Conservation (phyloP, 371 early-diverging fungal species). For the Funneliformis caledonium region DNA sequence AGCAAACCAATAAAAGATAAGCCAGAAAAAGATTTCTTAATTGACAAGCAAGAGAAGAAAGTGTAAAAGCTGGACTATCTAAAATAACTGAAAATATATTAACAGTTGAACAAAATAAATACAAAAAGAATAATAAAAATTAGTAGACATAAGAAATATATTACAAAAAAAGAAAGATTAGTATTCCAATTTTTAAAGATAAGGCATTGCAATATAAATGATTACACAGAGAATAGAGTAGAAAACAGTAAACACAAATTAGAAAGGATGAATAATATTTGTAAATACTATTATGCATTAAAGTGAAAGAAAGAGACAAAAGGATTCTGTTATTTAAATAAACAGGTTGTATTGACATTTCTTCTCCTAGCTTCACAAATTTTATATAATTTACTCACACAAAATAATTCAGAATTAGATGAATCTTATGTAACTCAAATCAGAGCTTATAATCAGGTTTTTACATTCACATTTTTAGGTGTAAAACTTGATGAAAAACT, state of each 20-base stretch:
- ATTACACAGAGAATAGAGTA: not conserved
- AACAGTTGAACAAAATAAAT: too few species aligned
- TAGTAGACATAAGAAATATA: too few species aligned
- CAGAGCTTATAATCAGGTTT: slow-evolving; percentile 38
- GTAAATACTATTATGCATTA: not conserved
- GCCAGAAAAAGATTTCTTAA: too few species aligned
- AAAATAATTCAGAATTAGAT: too few species aligned
- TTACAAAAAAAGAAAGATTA: too few species aligned
- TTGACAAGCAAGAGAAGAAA: too few species aligned
- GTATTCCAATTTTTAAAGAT: not conserved
- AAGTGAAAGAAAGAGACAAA: not conserved
- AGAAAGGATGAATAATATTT: not conserved
- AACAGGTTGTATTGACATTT: not conserved
- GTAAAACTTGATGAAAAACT: slow-evolving; percentile 14
- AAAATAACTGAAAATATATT: too few species aligned
- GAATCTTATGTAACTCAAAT: slow-evolving; percentile 14
- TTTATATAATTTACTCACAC: not conserved
- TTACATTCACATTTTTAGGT: slow-evolving; percentile 36
- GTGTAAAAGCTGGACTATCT: too few species aligned
- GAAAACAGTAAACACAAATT: not conserved
- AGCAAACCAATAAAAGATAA: too few species aligned
- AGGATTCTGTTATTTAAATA: not conserved
- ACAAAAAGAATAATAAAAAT: too few species aligned
- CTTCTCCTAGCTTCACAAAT: not conserved
- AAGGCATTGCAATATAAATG: not conserved